These are phyloP conservation scores for Novakomyces olei DNA, from an alignment of 805 yeast species.

Conservation along the genomic window DNA sequence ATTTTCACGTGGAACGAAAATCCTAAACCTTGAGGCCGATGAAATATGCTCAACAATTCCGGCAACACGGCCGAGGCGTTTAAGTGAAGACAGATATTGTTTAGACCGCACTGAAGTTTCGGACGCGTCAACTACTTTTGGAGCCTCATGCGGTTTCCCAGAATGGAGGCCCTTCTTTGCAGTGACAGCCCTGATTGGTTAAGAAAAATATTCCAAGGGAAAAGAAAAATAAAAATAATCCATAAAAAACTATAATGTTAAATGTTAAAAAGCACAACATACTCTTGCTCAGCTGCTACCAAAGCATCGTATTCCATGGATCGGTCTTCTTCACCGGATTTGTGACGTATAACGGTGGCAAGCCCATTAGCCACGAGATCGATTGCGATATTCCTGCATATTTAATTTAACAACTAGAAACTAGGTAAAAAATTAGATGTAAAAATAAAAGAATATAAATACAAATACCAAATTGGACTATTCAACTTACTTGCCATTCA, in stretches of 20 bases:
- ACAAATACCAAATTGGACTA: too few relatives aligned
- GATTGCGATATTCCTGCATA: conserved; percentile 39
- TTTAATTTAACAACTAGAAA: too few relatives aligned
- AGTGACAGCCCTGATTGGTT: conserved; percentile 31
- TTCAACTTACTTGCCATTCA: too few relatives aligned
- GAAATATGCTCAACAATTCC: conserved; percentile 55
- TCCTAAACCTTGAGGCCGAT: conserved; percentile 43
- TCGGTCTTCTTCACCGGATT: conserved; percentile 42
- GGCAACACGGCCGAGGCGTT: conserved; percentile 37
- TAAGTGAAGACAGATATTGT: conserved; percentile 47
- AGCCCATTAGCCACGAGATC: conserved; percentile 39
- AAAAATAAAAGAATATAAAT: too few relatives aligned
- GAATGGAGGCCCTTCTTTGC: conserved; percentile 40
- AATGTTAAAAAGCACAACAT: too few relatives aligned
- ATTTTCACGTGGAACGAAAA: conserved; percentile 50
- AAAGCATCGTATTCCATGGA: conserved; percentile 60
- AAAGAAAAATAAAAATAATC: too few relatives aligned
- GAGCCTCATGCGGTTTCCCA: conserved; percentile 27
- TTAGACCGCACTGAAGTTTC: conserved; percentile 51
- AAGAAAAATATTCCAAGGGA: too few relatives aligned
- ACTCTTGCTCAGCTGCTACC: conserved; percentile 48
- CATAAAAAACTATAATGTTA: too few relatives aligned
- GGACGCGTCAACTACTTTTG: conserved; percentile 56
- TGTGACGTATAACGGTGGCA: conserved; percentile 60
- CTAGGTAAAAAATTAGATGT: too few relatives aligned